These are phyloP conservation scores for Ascosphaera pollenicola DNA, from an alignment of 2,329 filamentous ascomycete species.

Conservation along the genomic window DNA sequence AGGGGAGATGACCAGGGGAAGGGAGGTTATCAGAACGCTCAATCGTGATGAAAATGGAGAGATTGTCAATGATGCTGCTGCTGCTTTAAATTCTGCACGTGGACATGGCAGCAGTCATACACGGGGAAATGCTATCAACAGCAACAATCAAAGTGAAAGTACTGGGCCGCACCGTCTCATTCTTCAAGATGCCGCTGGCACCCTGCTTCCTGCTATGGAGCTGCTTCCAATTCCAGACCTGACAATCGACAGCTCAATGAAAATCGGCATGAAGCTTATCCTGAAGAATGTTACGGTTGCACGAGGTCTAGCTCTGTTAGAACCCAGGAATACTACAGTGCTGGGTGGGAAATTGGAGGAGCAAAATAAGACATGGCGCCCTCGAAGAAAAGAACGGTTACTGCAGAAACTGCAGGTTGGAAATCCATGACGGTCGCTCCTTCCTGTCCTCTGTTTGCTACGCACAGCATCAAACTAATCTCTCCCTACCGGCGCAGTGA, in stretches of 20 bases:
- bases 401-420: slow-evolving; percentile 31
- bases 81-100: slow-evolving; percentile 4
- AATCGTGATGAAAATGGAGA: slow-evolving; percentile 25
- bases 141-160: slow-evolving; percentile 5
- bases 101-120: slow-evolving; percentile 3
- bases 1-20: slow-evolving; percentile 34
- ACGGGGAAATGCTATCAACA: neutral
- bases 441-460: too few species aligned
- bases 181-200: slow-evolving; percentile 57
- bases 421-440: slow-evolving; percentile 4
- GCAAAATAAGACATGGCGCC: slow-evolving; percentile 58
- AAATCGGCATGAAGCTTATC: slow-evolving; percentile 65
- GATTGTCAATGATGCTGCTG: slow-evolving; percentile 1
- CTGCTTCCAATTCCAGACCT: slow-evolving; percentile 42
- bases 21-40: slow-evolving; percentile 60
- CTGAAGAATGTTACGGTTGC: slow-evolving; percentile 43
- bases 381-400: slow-evolving; percentile 46
- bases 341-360: slow-evolving; percentile 75
- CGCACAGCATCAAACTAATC: too few species aligned
- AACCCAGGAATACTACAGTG: slow-evolving; percentile 42
- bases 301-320: slow-evolving; percentile 58
- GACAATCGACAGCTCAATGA: slow-evolving; percentile 28
- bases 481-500: too few species aligned
- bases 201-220: slow-evolving; percentile 51
- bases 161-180: slow-evolving; percentile 54